Base-by-base conservation (phyloP, 192 early-diverging fungal genomes). In the Backusella tarrabulga region DNA sequence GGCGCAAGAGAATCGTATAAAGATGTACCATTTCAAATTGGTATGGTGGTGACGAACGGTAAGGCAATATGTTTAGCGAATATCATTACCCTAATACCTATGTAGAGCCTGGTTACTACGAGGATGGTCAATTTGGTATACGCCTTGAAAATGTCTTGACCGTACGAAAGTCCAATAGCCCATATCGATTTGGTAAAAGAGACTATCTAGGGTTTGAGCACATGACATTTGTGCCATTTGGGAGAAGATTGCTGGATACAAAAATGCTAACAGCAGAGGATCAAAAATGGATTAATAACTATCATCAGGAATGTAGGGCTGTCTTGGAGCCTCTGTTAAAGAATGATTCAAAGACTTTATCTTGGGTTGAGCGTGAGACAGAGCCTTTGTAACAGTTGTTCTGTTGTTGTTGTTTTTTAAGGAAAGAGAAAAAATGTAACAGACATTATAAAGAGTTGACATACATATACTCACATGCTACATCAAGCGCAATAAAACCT, bases 21-120 rank as follows among this genome's bases (percentile, higher is more conserved):
- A 75, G 91, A 92, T 68, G 85, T 87, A 12, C 90, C 92, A 6
- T 84, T 99, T 34, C 87, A 89, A 63, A 83, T 89, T 11, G 95
- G 95, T 21, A 99, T 99, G 97, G 94, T 93, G 1, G 91, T 99
- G 66, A 96, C 97, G 26, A 96, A 99, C 83, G 95, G 87, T 87
- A 81, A 54, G 74, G 19, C 17, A 1, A 7, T 0, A 50, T 50
- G 19, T 50, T 50, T 50, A 23, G 8, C 2, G 19, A 15, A 15
- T n/a, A 44, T 50, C 32, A 32, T 32, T 32, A 32, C 32, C 2
- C 32, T 32, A 32, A 32, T 32, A 32, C 32, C 1, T 32, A 3
- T 32, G 32, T 32, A 87, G 92, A 99, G 83, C 97, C 97, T 14
- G 97, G 97, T 1, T 99, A 94, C 87, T 99, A 99, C 81, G 90